These are phyloP conservation scores for Smittium culicis DNA, from an alignment of 371 early-diverging fungal genomes.

Conservation along the genomic window DNA sequence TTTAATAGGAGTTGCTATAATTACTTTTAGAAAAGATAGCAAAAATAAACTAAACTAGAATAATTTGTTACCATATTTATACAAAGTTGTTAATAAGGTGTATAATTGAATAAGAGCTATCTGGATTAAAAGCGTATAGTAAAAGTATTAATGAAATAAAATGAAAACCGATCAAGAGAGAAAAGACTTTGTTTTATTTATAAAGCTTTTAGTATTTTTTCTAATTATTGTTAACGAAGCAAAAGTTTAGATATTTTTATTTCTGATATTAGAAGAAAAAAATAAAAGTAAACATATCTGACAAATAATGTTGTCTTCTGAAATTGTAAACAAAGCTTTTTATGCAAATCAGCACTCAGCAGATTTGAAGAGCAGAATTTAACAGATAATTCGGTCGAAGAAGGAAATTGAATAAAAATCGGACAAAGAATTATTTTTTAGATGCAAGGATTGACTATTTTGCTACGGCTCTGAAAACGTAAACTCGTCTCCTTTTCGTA, in stretches of 20 bases:
- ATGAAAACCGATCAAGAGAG: background rate
- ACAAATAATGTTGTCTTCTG: background rate
- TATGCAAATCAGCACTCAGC: background rate
- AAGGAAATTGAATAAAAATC: background rate
- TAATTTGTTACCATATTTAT: background rate
- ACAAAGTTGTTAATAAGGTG: background rate
- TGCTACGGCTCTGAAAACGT: conserved; percentile 1
- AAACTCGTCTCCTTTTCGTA: conserved; percentile 11
- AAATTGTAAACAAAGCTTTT: background rate
- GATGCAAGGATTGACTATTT: background rate
- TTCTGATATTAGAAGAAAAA: no score
- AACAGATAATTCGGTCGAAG: background rate
- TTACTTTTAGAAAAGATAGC: background rate
- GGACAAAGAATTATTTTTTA: background rate
- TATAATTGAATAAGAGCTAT: background rate
- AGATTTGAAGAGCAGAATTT: background rate
- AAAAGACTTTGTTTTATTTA: no score
- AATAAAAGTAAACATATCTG: background rate
- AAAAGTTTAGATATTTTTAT: no score
- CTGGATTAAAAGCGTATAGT: background rate
- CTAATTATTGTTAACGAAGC: no score
- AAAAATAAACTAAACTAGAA: background rate
- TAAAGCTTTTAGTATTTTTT: no score
- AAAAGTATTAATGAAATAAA: background rate
- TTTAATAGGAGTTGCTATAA: background rate